Conservation (phyloP, 2,329 filamentous ascomycete genomes). For the Dothidotthia symphoricarpi region DNA sequence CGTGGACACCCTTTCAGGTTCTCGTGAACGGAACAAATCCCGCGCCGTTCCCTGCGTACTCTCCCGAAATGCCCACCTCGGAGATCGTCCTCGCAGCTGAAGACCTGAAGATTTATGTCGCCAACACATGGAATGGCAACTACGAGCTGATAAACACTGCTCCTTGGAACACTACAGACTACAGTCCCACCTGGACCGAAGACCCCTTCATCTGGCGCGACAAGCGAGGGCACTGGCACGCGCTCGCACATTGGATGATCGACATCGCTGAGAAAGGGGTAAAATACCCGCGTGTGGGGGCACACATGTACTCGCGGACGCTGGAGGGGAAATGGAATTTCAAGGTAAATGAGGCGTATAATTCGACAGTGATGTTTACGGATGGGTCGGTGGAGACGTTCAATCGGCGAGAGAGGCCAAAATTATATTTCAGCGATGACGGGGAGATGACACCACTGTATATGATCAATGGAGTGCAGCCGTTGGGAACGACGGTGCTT, state of each 20-base stretch:
- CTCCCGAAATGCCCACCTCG: constrained; percentile 19
- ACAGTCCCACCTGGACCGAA: constrained; percentile 23
- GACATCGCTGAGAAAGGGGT: constrained; percentile 25
- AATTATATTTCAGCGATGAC: constrained; percentile 51
- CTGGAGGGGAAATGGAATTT: constrained; percentile 36
- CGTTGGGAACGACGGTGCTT: constrained; percentile 26
- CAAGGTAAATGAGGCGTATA: constrained; percentile 31
- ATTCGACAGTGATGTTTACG: constrained; percentile 34
- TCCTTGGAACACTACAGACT: constrained; percentile 23
- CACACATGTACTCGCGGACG: constrained; percentile 33
- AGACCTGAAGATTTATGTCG: constrained; percentile 40
- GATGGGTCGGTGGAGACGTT: constrained; percentile 45
- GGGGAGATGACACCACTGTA: constrained; percentile 50
- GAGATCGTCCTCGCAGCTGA: constrained; percentile 39
- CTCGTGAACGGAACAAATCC: constrained; percentile 45
- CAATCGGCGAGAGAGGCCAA: constrained; percentile 50
- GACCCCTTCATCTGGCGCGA: constrained; percentile 42
- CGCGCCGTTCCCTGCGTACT: constrained; percentile 43
- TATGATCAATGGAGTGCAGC: constrained; percentile 50
- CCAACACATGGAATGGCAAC: constrained; percentile 23
- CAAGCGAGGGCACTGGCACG: constrained; percentile 39
- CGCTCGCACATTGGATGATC: constrained; percentile 38
- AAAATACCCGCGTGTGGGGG: constrained; percentile 35
- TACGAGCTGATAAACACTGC: constrained; percentile 24
- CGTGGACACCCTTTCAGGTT: constrained; percentile 14